Evolutionary conservation across 148 eudicot species (phyloP).

Genomic region (Rhododendron molle): DNA sequence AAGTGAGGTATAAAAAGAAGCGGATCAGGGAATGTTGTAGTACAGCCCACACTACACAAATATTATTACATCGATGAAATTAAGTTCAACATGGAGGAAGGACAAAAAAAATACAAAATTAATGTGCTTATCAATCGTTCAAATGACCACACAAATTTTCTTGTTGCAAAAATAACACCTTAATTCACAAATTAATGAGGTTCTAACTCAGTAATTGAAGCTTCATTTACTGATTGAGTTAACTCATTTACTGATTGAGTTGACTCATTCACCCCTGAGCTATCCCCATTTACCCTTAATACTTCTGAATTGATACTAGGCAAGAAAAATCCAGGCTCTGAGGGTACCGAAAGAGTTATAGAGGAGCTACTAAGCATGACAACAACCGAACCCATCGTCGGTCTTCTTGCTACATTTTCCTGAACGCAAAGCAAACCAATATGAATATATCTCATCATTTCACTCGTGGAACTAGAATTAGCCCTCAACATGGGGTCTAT

Average conservation of each 20-base stretch:
- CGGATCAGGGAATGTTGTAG: no score
- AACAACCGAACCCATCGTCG: constrained; percentile 16
- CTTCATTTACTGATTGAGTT: constrained; percentile 7
- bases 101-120: no score
- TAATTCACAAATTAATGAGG: constrained; percentile 7
- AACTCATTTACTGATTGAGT: not conserved
- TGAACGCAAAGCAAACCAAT: constrained; percentile 24
- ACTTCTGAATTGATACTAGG: not conserved
- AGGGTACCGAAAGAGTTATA: constrained; percentile 23
- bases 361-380: constrained; percentile 22
- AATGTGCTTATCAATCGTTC: not conserved
- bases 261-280: not conserved
- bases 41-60: no score
- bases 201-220: constrained; percentile 20
- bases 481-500: constrained; percentile 22
- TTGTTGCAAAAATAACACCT: not conserved
- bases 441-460: constrained; percentile 31
- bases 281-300: not conserved
- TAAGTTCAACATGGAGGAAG: no score
- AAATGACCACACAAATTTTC: not conserved
- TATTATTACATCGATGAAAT: no score
- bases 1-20: not conserved
- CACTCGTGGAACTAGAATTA: not conserved
- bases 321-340: constrained; percentile 18
- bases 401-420: constrained; percentile 19